Evolutionary conservation across 2,329 filamentous ascomycete genomes (phyloP), one percentile per base, ranked within the genome.

Genomic region (Bipolaris victoriae): DNA sequence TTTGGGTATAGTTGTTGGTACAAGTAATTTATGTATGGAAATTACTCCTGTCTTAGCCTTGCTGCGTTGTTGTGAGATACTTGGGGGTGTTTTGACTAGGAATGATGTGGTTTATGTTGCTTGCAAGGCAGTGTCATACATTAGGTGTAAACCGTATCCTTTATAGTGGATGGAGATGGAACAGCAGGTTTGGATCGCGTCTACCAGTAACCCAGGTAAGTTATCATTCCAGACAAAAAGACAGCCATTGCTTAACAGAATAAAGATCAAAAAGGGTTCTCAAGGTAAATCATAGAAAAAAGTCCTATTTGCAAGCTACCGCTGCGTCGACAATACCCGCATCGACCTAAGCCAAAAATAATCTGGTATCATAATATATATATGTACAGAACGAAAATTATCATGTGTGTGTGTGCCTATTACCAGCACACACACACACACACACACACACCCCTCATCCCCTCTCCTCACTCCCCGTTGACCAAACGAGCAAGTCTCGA

Each of bases 401-500:
- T 48, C 20, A 1, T 7, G n/a, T 4, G 11, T 7, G n/a, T 4
- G 11, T 6, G n/a, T 43, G 20, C 29, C 4, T 20, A 2, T 18
- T 15, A 29, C 26, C 29, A 11, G 29, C 29, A 31, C 9, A 31
- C 26, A 29, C 9, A 11, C 3, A 16, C 16, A 16, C 16, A 16
- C 29, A 31, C 9, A 31, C 26, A 29, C 9, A 11, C 3, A 16
- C 0, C 1, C 39, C 39, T 7, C 13, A 13, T 1, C 18, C 3
- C 11, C 5, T n/a, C 20, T 6, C 3, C 20, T 15, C 46, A 61
- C 2, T 41, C 37, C 16, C 36, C 46, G 1, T 35, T 20, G n/a
- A 58, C 58, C 16, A 55, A 16, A 20, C 51, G 49, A 33, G 59
- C 63, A 10, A 65, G n/a, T 50, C 63, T 52, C 3, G 45, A 54